These are phyloP conservation scores for Xylariaceae sp. DNA, from an alignment of 2,329 filamentous ascomycete species.

Conservation along the genomic window DNA sequence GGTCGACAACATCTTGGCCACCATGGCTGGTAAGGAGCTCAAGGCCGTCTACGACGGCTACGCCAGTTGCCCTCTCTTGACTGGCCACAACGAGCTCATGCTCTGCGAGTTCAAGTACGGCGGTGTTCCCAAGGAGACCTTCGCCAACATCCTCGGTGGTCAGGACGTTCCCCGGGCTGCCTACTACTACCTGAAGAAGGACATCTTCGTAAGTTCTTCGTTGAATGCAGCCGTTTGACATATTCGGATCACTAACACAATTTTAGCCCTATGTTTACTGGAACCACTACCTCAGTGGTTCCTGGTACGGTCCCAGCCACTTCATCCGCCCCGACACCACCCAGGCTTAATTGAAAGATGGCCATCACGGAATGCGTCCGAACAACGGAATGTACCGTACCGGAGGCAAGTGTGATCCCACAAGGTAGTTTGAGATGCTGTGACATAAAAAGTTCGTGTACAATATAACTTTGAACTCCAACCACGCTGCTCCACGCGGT, in stretches of 20 bases:
- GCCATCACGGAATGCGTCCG: background rate
- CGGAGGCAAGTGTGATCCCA: background rate
- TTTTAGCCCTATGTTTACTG: conserved; percentile 30
- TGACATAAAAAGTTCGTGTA: conserved; percentile 4
- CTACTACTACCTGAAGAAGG: conserved; percentile 43
- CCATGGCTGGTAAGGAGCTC: conserved; percentile 33
- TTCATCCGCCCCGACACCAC: conserved; percentile 17
- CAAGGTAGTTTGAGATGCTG: background rate
- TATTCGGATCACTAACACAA: background rate
- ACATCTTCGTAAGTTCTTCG: conserved; percentile 36
- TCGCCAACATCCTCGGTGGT: conserved; percentile 33
- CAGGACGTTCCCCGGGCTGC: conserved; percentile 36
- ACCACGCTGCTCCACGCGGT: background rate
- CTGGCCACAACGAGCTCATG: conserved; percentile 41
- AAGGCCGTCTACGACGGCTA: conserved; percentile 40
- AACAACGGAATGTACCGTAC: background rate
- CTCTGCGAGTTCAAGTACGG: conserved; percentile 46
- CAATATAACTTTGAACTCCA: background rate
- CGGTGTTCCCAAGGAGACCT: conserved; percentile 42
- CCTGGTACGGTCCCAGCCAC: conserved; percentile 18
- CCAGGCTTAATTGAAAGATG: background rate
- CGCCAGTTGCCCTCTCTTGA: conserved; percentile 42
- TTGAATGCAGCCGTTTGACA: background rate
- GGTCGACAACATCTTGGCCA: conserved; percentile 37
- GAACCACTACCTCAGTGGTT: conserved; percentile 28